Base-by-base conservation (phyloP, 2,329 filamentous ascomycete genomes). In the Metarhizium rileyi region DNA sequence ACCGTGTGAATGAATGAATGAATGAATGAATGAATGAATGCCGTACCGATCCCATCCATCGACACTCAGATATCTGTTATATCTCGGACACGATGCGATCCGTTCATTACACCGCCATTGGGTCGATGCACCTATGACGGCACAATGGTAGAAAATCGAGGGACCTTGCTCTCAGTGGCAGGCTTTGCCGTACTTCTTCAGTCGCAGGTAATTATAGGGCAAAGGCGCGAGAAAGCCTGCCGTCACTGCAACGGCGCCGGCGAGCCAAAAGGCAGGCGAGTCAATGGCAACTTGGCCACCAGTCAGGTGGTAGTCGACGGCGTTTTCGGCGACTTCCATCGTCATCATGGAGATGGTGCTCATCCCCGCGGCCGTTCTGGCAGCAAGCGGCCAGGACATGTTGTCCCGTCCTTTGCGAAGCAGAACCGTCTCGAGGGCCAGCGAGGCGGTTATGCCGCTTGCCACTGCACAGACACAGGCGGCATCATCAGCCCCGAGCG, bases 341-440 rank as follows among this genome's bases (percentile, higher is more conserved):
- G 76, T 74, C 2, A 78, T 9, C 77, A 80, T 80, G 0, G 76
- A 80, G 9, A 80, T 72, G 44, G 78, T 61, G 50, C 77, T 80
- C 77, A 80, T 81, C 1, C 77, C 77, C 22, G 72, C 70, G 0
- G 77, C 77, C 0, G 77, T 80, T 42, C 66, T 72, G 3, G 65
- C 67, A 0, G 77, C 77, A 1, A 56, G 57, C 0, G 56, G 50
- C 75, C 74, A 78, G 0, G 71, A 54, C 0, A 80, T 61, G 7
- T 62, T 58, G 48, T 80, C 77, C 1, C 64, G 66, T 1, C 76
- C 77, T 1, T 66, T 55, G 1, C 67, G 68, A 2, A 80, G 70
- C 3, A 80, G 65, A 1, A 70, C 55, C 0, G 76, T 80, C 57
- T 81, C 76, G 0, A 80, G 66, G 0, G 73, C 53, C 33, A 80